phyloP scores from a whole-genome alignment of 345 rosid genomes.

The Nephelium lappaceum region DNA sequence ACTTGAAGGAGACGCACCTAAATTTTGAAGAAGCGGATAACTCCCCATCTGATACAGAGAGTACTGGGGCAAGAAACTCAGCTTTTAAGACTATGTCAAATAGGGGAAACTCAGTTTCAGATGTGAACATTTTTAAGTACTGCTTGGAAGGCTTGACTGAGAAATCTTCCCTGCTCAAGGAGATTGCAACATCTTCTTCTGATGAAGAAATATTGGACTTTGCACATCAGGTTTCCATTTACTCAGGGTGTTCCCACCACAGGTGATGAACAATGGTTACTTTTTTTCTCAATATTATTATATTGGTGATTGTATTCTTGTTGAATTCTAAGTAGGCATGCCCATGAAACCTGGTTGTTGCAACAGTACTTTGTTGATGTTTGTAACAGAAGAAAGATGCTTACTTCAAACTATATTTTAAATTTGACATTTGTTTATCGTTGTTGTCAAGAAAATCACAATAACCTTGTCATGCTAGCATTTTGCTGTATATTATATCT shows the following conservation, averaged over 20 bases:
- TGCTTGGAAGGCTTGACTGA: conserved; percentile 80
- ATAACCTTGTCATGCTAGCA: background rate
- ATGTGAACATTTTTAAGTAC: conserved; percentile 63
- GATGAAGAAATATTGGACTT: conserved; percentile 68
- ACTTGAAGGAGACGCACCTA: conserved; percentile 37
- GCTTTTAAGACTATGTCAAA: conserved; percentile 37
- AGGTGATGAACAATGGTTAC: conserved; percentile 44
- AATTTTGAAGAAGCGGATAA: conserved; percentile 45
- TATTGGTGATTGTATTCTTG: conserved; percentile 2
- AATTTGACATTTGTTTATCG: conserved; percentile 1
- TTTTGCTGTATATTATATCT: background rate
- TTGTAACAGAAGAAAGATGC: background rate
- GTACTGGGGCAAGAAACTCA: conserved; percentile 51
- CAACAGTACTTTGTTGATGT: conserved; percentile 3
- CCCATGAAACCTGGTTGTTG: background rate
- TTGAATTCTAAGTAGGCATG: background rate
- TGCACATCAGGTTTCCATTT: conserved; percentile 76
- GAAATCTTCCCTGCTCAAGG: conserved; percentile 77
- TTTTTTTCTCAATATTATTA: background rate
- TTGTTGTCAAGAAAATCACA: background rate
- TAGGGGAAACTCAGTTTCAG: conserved; percentile 54
- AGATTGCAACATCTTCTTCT: conserved; percentile 63
- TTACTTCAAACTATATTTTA: background rate
- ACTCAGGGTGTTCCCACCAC: conserved; percentile 91
- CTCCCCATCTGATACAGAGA: conserved; percentile 63